Evolutionary conservation across 75 land plant genomes (phyloP).

Genomic region (Azolla pinnata): DNA sequence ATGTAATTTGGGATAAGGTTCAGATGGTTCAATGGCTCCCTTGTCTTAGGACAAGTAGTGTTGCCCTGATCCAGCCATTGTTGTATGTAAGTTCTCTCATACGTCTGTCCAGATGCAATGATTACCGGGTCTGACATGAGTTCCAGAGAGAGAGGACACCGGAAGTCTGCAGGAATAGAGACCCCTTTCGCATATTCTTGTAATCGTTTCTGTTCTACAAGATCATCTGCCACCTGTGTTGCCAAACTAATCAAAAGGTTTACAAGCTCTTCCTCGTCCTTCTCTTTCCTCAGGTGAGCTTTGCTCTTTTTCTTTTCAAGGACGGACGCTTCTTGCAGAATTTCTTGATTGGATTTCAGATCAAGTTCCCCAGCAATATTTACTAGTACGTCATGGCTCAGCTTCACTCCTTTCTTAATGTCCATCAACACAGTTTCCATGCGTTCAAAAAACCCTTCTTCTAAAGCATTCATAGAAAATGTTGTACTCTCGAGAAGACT

Average conservation of each 20-base stretch:
- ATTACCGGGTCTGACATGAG: slow-evolving; percentile 64
- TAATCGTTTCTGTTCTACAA: slow-evolving; percentile 11
- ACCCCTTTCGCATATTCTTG: slow-evolving; percentile 16
- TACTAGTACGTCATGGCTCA: slow-evolving; percentile 22
- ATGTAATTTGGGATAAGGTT: slow-evolving; percentile 54
- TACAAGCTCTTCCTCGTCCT: slow-evolving; percentile 5
- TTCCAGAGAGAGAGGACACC: slow-evolving; percentile 49
- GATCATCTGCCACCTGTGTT: slow-evolving; percentile 12
- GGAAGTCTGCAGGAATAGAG: slow-evolving; percentile 31
- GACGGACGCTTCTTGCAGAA: slow-evolving; percentile 46
- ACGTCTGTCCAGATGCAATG: slow-evolving; percentile 66
- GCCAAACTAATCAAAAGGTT: slow-evolving; percentile 10
- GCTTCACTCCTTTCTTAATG: slow-evolving; percentile 5
- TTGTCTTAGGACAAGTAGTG: slow-evolving; percentile 48
- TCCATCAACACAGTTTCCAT: slow-evolving; percentile 16
- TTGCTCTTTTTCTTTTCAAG: slow-evolving; percentile 41
- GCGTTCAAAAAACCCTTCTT: slow-evolving; percentile 12
- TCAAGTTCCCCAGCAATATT: slow-evolving; percentile 26
- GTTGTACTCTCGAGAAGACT: background rate
- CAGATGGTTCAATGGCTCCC: slow-evolving; percentile 32
- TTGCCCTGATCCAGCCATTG: slow-evolving; percentile 58
- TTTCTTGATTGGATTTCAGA: slow-evolving; percentile 40
- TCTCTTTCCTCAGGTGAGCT: slow-evolving; percentile 9
- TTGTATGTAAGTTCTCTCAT: slow-evolving; percentile 49
- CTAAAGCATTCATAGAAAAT: background rate